Evolutionary conservation across 2,329 filamentous ascomycete species (phyloP).

Genomic region (Cladophialophora yegresii): DNA sequence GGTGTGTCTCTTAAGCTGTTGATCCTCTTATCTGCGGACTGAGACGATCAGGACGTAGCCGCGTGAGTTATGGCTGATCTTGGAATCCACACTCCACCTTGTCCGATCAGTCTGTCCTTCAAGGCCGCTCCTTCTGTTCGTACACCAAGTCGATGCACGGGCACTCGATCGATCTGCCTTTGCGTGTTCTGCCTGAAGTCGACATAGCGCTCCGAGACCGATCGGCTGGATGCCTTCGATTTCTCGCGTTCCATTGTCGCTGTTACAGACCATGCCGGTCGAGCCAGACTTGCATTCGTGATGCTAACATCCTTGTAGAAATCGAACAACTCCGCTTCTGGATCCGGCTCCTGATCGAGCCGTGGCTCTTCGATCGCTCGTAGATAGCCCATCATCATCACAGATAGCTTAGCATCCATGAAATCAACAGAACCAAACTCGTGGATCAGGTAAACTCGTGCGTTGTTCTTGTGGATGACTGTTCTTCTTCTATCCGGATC

Average conservation of each 20-base stretch:
- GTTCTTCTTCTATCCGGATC: slow-evolving; percentile 50
- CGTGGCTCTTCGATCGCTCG: slow-evolving; percentile 45
- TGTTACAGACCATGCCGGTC: slow-evolving; percentile 46
- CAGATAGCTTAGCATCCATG: slow-evolving; percentile 50
- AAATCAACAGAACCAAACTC: slow-evolving; percentile 52
- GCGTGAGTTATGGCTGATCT: slow-evolving; percentile 19
- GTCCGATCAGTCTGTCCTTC: slow-evolving; percentile 33
- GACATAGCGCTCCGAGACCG: slow-evolving; percentile 50
- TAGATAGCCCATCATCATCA: slow-evolving; percentile 64
- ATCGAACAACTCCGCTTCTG: slow-evolving; percentile 45
- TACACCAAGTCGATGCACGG: slow-evolving; percentile 61
- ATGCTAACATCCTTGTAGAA: slow-evolving; percentile 44
- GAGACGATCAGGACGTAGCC: slow-evolving; percentile 4
- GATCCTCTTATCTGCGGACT: neutral
- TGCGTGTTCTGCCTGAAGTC: slow-evolving; percentile 56
- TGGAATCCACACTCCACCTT: slow-evolving; percentile 35
- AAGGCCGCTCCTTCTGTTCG: slow-evolving; percentile 45
- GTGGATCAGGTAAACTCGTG: slow-evolving; percentile 58
- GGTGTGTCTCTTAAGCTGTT: neutral
- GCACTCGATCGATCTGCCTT: slow-evolving; percentile 59
- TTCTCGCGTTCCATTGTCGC: slow-evolving; percentile 37
- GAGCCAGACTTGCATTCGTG: slow-evolving; percentile 43
- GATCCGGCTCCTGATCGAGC: slow-evolving; percentile 42
- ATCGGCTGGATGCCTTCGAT: slow-evolving; percentile 46
- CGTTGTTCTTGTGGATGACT: slow-evolving; percentile 54